phyloP scores from a whole-genome alignment of 2,329 filamentous ascomycete genomes.

The Magnaporthiopsis incrustans region DNA sequence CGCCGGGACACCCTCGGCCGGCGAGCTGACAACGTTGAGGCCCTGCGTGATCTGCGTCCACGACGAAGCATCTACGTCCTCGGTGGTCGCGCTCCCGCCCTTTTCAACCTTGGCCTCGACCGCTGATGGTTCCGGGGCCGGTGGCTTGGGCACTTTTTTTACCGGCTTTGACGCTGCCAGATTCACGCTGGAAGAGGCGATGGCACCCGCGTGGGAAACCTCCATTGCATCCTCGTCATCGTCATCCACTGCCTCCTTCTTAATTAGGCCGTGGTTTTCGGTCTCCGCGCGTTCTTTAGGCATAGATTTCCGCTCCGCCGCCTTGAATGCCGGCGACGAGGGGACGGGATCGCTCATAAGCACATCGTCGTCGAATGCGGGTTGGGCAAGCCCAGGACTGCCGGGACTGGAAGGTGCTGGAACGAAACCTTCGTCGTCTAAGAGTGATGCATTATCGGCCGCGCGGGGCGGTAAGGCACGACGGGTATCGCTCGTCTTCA shows the following conservation, averaged over 20 bases:
- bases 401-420: slow-evolving; percentile 34
- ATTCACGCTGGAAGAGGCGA: slow-evolving; percentile 68
- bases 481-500: slow-evolving; percentile 43
- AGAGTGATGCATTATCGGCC: slow-evolving; percentile 38
- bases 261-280: not conserved
- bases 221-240: slow-evolving; percentile 83
- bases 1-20: slow-evolving; percentile 51
- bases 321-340: slow-evolving; percentile 79
- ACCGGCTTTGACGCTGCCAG: slow-evolving; percentile 71
- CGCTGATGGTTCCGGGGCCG: slow-evolving; percentile 71
- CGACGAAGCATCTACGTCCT: slow-evolving; percentile 66
- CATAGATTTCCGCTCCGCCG: slow-evolving; percentile 61
- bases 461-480: slow-evolving; percentile 37
- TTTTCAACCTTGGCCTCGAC: slow-evolving; percentile 37
- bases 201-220: slow-evolving; percentile 66
- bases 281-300: slow-evolving; percentile 28
- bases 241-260: slow-evolving; percentile 53
- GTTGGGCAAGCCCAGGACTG: not conserved
- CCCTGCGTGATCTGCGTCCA: slow-evolving; percentile 86
- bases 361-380: slow-evolving; percentile 51
- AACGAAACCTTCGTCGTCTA: slow-evolving; percentile 47
- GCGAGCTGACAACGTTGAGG: slow-evolving; percentile 74
- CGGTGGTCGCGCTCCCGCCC: slow-evolving; percentile 41
- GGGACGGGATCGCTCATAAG: slow-evolving; percentile 80
- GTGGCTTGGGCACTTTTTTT: slow-evolving; percentile 63